These are phyloP conservation scores for Codiaeum variegatum DNA, from an alignment of 441 rosid species.

Conservation along the genomic window DNA sequence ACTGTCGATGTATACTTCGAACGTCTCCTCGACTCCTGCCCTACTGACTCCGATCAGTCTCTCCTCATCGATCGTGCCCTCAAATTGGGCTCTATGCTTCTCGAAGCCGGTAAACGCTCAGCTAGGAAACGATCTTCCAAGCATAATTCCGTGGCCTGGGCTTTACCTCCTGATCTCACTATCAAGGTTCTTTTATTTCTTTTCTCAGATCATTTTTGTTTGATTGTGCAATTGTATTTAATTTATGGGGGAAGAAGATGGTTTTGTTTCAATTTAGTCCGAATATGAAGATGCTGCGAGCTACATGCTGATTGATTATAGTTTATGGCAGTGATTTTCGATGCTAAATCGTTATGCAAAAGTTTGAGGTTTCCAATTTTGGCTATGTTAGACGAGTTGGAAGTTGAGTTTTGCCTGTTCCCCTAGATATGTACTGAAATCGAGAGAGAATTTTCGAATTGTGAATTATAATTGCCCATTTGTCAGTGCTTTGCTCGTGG, in stretches of 20 bases:
- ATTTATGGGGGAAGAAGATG: neutral
- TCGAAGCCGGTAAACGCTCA: conserved; percentile 60
- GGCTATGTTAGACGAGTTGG: neutral
- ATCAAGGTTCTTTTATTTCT: conserved; percentile 43
- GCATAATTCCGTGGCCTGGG: conserved; percentile 64
- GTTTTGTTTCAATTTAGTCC: neutral
- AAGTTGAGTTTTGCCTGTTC: neutral
- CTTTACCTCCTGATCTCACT: conserved; percentile 74
- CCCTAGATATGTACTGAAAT: neutral
- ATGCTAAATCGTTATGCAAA: neutral
- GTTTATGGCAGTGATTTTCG: neutral
- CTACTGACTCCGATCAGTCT: conserved; percentile 48
- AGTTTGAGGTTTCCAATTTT: neutral
- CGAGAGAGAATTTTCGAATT: neutral
- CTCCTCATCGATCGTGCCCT: conserved; percentile 60
- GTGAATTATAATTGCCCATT: neutral
- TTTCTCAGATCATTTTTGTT: neutral
- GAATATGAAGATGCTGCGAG: neutral
- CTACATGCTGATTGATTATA: neutral
- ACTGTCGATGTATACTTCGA: conserved; percentile 53
- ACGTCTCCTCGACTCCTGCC: conserved; percentile 48
- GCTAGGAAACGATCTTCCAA: conserved; percentile 58
- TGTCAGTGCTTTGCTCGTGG: neutral
- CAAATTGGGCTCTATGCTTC: conserved; percentile 48
- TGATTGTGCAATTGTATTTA: neutral